Base-by-base conservation (phyloP, 768 basidiomycete genomes). In the Lactarius tabidus region DNA sequence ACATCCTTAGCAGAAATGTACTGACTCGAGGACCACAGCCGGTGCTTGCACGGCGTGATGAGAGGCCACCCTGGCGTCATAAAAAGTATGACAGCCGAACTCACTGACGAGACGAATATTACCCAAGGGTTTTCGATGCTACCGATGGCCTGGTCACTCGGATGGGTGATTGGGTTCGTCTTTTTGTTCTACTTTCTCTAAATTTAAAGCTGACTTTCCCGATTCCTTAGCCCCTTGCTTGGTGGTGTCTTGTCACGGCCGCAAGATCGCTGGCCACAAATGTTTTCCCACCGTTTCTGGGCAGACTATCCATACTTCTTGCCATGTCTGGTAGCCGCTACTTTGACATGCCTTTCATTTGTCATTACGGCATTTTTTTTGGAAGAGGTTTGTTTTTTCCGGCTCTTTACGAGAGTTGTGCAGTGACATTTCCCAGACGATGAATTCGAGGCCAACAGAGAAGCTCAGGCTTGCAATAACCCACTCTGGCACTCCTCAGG, bases 211-310 rank as follows among this genome's bases (percentile, higher is more conserved):
- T 14, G 12, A 23, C 10, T 23, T 48, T 1, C 12, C 45, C 1
- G 10, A 1, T 48, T 73, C 12, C 17, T 7, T 45, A 10, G 58
- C 6, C 67, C 70, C 2, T 48, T 70, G 20, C 17, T 70, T 1
- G 71, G 71, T 5, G 71, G 71, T 4, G 28, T 62, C 52, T 31
- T 72, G 14, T 70, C 70, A n/a, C 65, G 66, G 38, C 70, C 71
- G 15, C 62, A 68, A 17, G 71, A 71, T 26, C 62, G 61, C 15
- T 67, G 69, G 51, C 65, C 65, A 14, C 5, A 38, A 0, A 41
- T 59, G n/a, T 72, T 72, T 38, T 59, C 60, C 18, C 35, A 51
- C n/a, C 12, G 6, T n/a, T 72, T 72, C 52, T 72, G 71, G 71
- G 51, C 55, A 20, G 59, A 64, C 18, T 64, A 69, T 39, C 71